Percentiles rank a stretch among this genome's conserved stretches.
Conservation (phyloP, 352 stramenopile species). For the Bremia lactucae region DNA sequence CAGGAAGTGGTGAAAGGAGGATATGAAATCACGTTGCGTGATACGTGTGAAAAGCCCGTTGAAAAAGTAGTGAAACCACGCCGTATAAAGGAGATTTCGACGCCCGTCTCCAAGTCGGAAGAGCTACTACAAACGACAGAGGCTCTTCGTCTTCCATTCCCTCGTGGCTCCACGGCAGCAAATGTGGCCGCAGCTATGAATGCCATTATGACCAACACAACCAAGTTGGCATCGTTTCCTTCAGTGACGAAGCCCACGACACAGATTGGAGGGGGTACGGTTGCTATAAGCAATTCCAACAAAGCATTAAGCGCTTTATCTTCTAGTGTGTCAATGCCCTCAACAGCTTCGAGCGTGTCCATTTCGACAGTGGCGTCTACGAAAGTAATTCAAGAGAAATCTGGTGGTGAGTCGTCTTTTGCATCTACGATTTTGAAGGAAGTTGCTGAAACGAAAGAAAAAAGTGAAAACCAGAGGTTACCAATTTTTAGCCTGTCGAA, state of each 20-base stretch:
- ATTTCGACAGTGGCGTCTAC: no score
- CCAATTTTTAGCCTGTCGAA: no score
- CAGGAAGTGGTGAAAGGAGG: slow-evolving; percentile 38
- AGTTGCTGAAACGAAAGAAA: no score
- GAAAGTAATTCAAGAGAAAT: no score
- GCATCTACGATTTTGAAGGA: no score
- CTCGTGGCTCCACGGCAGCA: slow-evolving; percentile 14
- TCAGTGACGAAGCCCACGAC: not conserved
- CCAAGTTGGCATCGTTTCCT: slow-evolving; percentile 9
- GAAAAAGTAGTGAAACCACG: slow-evolving; percentile 51
- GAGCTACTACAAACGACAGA: slow-evolving; percentile 9
- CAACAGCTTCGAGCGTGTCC: no score
- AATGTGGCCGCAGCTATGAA: slow-evolving; percentile 18
- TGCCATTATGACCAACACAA: slow-evolving; percentile 19
- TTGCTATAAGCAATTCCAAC: no score
- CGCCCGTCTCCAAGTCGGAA: slow-evolving; percentile 1
- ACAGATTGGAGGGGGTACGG: slow-evolving; percentile 1
- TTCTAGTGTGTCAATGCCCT: no score
- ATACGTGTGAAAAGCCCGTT: slow-evolving; percentile 47
- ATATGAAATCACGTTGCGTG: slow-evolving; percentile 32
- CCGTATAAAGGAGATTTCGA: slow-evolving; percentile 14
- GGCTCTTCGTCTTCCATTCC: slow-evolving; percentile 12
- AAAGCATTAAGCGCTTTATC: no score
- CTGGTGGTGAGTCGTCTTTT: no score
- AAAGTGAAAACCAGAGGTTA: no score